Percentiles rank a stretch among this genome's conserved stretches.
Conservation (phyloP, 345 rosid species). For the Citrus australasica region DNA sequence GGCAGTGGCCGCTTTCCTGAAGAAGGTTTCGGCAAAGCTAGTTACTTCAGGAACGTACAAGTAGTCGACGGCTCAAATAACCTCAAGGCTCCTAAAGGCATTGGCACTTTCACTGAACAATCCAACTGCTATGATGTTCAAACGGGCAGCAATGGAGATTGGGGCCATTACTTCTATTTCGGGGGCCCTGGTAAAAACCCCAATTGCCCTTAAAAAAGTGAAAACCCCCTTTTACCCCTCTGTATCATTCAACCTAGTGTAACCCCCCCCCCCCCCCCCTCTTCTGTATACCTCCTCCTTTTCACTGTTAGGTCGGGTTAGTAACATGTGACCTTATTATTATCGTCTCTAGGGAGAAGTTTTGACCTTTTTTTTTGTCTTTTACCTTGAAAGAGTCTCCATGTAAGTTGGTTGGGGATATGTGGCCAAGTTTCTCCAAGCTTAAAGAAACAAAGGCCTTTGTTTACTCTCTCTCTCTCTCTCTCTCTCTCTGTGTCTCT, state of each 20-base stretch:
- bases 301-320: constrained; percentile 34
- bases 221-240: background rate
- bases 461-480: constrained; percentile 1
- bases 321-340: constrained; percentile 21
- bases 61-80: constrained; percentile 87
- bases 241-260: constrained; percentile 57
- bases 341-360: constrained; percentile 40
- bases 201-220: constrained; percentile 52
- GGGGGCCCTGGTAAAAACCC: constrained; percentile 93
- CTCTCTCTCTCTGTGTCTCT: background rate
- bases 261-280: constrained; percentile 10
- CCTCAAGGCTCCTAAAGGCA: constrained; percentile 85
- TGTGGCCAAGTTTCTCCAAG: constrained; percentile 41
- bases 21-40: constrained; percentile 91
- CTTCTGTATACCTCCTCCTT: constrained; percentile 26
- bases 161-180: constrained; percentile 97
- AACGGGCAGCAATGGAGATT: constrained; percentile 79
- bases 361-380: constrained; percentile 32
- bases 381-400: constrained; percentile 27
- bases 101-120: constrained; percentile 89
- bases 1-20: constrained; percentile 92
- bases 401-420: constrained; percentile 36
- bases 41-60: constrained; percentile 89
- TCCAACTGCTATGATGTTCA: constrained; percentile 95
- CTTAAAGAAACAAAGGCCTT: constrained; percentile 41